Conservation (phyloP, 2,329 filamentous ascomycete genomes). For the Aureobasidium namibiae region DNA sequence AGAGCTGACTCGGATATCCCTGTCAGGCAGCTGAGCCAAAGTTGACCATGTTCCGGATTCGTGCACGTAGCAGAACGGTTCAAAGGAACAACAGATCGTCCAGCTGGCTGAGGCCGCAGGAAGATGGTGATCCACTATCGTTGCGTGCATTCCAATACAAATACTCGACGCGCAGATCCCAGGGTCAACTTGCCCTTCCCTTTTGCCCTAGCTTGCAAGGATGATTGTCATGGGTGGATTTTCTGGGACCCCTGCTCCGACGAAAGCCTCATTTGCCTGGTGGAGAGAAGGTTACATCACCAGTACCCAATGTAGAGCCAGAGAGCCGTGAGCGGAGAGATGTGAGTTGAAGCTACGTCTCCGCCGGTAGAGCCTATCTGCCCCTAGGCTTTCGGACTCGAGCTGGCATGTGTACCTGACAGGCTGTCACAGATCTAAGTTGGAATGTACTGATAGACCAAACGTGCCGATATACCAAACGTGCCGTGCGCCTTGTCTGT, state of each 20-base stretch:
- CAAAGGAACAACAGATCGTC: background rate
- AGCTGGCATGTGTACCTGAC: conserved; percentile 10
- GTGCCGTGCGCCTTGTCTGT: conserved; percentile 8
- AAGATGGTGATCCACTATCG: background rate
- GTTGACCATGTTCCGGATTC: background rate
- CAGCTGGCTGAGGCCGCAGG: background rate
- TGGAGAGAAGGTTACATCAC: conserved; percentile 8
- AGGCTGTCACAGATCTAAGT: conserved; percentile 12
- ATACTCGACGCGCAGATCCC: conserved; percentile 8
- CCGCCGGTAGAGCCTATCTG: background rate
- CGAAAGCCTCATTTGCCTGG: background rate
- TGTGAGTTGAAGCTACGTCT: background rate
- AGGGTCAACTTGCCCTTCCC: background rate
- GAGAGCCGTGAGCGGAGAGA: background rate
- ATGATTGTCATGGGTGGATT: background rate
- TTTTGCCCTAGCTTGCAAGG: background rate
- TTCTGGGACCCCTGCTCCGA: conserved; percentile 7
- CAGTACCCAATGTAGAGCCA: background rate
- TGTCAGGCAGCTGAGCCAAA: background rate
- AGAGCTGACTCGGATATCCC: background rate
- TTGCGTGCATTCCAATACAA: conserved; percentile 1
- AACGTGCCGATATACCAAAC: conserved; percentile 12
- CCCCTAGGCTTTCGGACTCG: background rate
- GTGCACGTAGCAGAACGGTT: background rate
- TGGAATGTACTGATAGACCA: too few species aligned